Conservation (phyloP, 2,329 filamentous ascomycete genomes). For the Aspergillus pseudoglaucus region DNA sequence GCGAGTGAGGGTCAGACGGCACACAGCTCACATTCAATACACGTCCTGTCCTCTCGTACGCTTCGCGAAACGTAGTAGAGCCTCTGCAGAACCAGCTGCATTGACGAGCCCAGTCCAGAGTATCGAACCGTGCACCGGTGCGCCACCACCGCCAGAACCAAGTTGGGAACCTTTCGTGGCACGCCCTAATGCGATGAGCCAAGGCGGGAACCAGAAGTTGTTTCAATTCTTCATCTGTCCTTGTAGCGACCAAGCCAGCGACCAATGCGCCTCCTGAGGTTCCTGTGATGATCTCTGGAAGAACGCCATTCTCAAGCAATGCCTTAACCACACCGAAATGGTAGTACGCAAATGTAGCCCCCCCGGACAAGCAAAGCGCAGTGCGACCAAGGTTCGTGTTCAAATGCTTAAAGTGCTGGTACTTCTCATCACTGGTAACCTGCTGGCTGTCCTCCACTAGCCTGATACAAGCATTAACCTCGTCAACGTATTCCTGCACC, state of each 20-base stretch:
- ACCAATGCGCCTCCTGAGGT: conserved; percentile 91
- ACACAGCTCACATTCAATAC: conserved; percentile 96
- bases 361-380: conserved; percentile 85
- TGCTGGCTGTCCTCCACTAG: conserved; percentile 64
- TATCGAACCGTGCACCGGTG: conserved; percentile 91
- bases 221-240: conserved; percentile 87
- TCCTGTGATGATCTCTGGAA: conserved; percentile 92
- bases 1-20: conserved; percentile 89
- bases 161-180: conserved; percentile 65
- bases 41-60: conserved; percentile 85
- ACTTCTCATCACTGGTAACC: conserved; percentile 66
- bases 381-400: conserved; percentile 88
- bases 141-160: conserved; percentile 85
- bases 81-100: conserved; percentile 87
- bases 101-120: conserved; percentile 78
- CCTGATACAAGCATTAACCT: conserved; percentile 52
- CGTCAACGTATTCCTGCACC: conserved; percentile 83
- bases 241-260: conserved; percentile 76
- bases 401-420: conserved; percentile 76
- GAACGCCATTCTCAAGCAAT: conserved; percentile 72
- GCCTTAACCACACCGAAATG: conserved; percentile 91
- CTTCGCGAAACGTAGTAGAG: conserved; percentile 89
- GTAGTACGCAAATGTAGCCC: conserved; percentile 92
- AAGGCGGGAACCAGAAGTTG: conserved; percentile 77
- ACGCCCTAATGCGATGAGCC: conserved; percentile 77